phyloP scores from a whole-genome alignment of 495 filamentous ascomycete genomes.

The Wilcoxina mikolae region DNA sequence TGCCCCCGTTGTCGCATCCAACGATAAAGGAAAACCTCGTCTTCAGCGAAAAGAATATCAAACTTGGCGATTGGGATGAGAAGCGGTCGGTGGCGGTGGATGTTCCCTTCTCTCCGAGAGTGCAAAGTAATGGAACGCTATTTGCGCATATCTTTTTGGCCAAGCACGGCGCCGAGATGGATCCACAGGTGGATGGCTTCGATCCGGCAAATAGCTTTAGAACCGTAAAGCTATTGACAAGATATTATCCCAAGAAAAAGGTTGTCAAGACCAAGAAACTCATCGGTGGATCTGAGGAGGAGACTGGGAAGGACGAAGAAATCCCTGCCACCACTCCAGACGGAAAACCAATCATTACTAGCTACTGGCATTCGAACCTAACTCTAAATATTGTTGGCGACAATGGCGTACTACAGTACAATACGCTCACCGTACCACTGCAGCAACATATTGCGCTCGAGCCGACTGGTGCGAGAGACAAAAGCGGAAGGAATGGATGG shows the following conservation, averaged over 20 bases:
- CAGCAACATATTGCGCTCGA: slow-evolving; percentile 69
- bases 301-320: slow-evolving; percentile 29
- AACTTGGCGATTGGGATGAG: slow-evolving; percentile 67
- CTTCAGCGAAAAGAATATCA: slow-evolving; percentile 65
- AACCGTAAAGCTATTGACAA: slow-evolving; percentile 70
- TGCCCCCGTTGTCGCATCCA: slow-evolving; percentile 49
- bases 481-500: slow-evolving; percentile 77
- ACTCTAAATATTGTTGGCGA: slow-evolving; percentile 79
- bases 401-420: slow-evolving; percentile 49
- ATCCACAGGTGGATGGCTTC: slow-evolving; percentile 56
- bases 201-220: slow-evolving; percentile 62
- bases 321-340: slow-evolving; percentile 22
- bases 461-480: slow-evolving; percentile 55
- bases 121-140: slow-evolving; percentile 83
- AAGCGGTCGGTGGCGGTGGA: slow-evolving; percentile 60
- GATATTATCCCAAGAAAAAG: slow-evolving; percentile 87
- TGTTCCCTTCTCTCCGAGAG: slow-evolving; percentile 59
- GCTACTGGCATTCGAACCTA: slow-evolving; percentile 92
- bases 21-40: slow-evolving; percentile 44
- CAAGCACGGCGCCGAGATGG: slow-evolving; percentile 54
- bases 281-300: slow-evolving; percentile 44
- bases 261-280: slow-evolving; percentile 78
- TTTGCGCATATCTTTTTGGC: slow-evolving; percentile 88
- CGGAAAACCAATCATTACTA: slow-evolving; percentile 52
- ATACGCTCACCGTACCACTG: slow-evolving; percentile 55